Evolutionary conservation across 106 monocot genomes (phyloP).

Genomic region (Alisma plantagoaquatica): DNA sequence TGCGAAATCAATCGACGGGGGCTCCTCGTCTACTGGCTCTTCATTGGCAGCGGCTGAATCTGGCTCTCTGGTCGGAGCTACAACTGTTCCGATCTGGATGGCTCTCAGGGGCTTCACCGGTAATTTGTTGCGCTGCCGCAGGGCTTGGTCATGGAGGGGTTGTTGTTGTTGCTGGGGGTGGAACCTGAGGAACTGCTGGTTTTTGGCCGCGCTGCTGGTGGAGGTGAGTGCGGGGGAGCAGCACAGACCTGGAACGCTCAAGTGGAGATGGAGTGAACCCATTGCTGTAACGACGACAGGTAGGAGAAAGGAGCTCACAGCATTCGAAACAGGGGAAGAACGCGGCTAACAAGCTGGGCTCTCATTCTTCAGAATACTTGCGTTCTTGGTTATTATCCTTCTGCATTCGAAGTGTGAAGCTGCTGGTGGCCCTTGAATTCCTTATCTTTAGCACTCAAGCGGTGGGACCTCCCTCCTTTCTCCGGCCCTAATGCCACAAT

Average conservation of each 20-base stretch:
- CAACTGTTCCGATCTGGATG: conserved; percentile 3
- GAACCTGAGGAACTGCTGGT: conserved; percentile 3
- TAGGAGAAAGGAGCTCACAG: neutral
- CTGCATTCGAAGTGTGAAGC: neutral
- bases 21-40: conserved; percentile 16
- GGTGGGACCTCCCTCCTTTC: too few relatives aligned
- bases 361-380: too few relatives aligned
- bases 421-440: neutral
- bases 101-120: conserved; percentile 1
- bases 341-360: too few relatives aligned
- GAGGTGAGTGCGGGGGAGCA: conserved; percentile 5
- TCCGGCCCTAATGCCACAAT: too few relatives aligned
- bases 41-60: neutral
- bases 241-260: conserved; percentile 3
- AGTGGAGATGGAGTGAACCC: conserved; percentile 10
- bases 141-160: too few relatives aligned
- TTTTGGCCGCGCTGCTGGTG: neutral
- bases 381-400: neutral
- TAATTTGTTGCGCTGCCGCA: neutral
- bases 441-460: too few relatives aligned
- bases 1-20: conserved; percentile 66
- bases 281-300: neutral
- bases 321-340: too few relatives aligned
- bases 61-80: neutral
- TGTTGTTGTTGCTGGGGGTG: too few relatives aligned